phyloP scores from a whole-genome alignment of 306 rosid species.

The Fagus crenata region DNA sequence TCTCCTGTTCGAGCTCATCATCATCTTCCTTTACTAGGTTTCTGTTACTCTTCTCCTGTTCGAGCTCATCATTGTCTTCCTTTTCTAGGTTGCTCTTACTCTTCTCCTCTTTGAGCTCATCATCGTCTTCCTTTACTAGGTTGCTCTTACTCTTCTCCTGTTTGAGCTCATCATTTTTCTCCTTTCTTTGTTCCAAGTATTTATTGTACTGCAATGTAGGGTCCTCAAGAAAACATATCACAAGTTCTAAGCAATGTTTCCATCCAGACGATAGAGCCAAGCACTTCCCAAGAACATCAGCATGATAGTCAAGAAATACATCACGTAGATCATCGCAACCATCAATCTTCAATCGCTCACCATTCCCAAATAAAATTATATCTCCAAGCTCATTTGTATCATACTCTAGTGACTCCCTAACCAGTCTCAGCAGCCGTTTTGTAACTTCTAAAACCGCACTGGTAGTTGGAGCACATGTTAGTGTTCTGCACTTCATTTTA shows the following conservation, averaged over 20 bases:
- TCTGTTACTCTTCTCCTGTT: too few relatives aligned
- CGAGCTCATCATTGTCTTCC: background rate
- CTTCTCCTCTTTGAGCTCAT: too few relatives aligned
- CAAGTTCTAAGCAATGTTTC: slow-evolving; percentile 10
- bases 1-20: too few relatives aligned
- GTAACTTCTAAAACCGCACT: slow-evolving; percentile 27
- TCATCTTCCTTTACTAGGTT: background rate
- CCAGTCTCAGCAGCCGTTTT: slow-evolving; percentile 13
- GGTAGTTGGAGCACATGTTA: slow-evolving; percentile 35
- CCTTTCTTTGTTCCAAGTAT: slow-evolving; percentile 4
- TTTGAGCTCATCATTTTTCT: background rate
- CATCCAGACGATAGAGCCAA: slow-evolving; percentile 13
- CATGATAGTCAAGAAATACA: slow-evolving; percentile 31
- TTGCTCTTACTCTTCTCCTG: background rate
- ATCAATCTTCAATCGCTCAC: slow-evolving; percentile 26
- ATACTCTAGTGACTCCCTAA: background rate
- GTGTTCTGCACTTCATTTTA: slow-evolving; percentile 24
- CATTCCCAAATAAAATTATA: slow-evolving; percentile 37
- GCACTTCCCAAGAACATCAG: background rate
- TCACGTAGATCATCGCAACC: slow-evolving; percentile 21
- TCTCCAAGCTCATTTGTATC: slow-evolving; percentile 36
- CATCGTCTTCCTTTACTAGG: background rate
- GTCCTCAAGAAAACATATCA: slow-evolving; percentile 35
- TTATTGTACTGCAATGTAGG: slow-evolving; percentile 15
- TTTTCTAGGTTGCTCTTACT: too few relatives aligned